These are phyloP conservation scores for Suillus alpinus DNA, from an alignment of 768 basidiomycete genomes.

Conservation along the genomic window DNA sequence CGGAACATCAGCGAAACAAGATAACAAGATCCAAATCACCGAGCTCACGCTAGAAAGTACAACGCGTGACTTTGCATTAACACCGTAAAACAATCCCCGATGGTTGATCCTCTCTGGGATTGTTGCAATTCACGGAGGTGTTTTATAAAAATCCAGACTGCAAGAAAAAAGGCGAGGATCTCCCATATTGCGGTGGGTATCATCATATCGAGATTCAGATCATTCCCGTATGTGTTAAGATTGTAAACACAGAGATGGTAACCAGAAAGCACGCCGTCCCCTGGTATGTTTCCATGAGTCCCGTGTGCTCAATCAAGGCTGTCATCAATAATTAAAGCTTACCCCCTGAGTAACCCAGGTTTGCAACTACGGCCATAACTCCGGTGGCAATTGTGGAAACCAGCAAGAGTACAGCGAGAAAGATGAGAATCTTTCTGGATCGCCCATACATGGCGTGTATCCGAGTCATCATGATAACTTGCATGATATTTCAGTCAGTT, in stretches of 20 bases:
- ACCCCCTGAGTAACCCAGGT: neutral
- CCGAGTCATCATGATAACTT: neutral
- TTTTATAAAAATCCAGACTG: neutral
- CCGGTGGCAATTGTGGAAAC: neutral
- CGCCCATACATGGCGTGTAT: neutral
- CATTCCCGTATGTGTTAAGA: neutral
- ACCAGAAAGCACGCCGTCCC: neutral
- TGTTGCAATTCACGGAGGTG: neutral
- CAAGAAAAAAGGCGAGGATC: neutral
- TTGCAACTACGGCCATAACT: neutral
- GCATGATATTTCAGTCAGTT: neutral
- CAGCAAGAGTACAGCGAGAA: neutral
- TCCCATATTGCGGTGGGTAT: neutral
- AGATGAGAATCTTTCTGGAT: neutral
- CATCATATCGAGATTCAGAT: neutral
- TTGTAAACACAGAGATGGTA: neutral
- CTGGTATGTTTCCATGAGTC: neutral
- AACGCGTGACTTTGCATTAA: neutral
- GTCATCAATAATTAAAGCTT: neutral
- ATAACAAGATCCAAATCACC: neutral
- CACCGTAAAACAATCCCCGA: neutral
- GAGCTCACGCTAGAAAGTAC: neutral
- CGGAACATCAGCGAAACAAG: neutral
- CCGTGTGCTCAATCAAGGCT: neutral
- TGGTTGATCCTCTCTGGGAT: neutral